phyloP scores from a whole-genome alignment of 2,329 filamentous ascomycete genomes.

The Pseudogymnoascus verrucosus region DNA sequence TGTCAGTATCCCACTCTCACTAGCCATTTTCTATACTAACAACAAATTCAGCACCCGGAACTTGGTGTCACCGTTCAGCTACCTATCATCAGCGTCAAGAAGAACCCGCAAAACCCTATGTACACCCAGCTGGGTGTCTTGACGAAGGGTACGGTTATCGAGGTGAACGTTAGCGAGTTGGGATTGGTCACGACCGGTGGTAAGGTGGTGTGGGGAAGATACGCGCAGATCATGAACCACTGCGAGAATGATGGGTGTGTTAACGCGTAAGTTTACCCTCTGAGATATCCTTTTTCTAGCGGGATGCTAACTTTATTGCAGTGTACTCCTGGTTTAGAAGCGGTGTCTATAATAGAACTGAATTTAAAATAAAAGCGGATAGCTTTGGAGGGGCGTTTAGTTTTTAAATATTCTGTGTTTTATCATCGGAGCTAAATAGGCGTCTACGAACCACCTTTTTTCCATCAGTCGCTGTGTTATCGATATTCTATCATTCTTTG shows the following conservation, averaged over 20 bases:
- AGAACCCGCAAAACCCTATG: conserved; percentile 76
- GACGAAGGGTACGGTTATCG: conserved; percentile 71
- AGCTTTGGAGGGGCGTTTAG: conserved; percentile 6
- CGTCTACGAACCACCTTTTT: neutral
- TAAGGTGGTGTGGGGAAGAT: conserved; percentile 84
- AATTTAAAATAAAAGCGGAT: conserved; percentile 1
- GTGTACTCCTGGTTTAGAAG: conserved; percentile 9
- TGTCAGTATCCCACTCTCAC: conserved; percentile 33
- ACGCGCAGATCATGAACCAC: conserved; percentile 53
- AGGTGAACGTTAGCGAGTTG: conserved; percentile 85
- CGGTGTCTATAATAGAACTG: conserved; percentile 7
- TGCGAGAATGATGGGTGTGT: conserved; percentile 54
- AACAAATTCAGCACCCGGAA: conserved; percentile 42
- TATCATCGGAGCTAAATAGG: neutral
- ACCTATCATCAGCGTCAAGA: conserved; percentile 54
- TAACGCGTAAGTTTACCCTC: conserved; percentile 27
- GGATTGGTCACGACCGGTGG: conserved; percentile 81
- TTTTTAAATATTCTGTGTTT: conserved; percentile 3
- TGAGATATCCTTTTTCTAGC: neutral
- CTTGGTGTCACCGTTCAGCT: conserved; percentile 77
- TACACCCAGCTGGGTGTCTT: conserved; percentile 85
- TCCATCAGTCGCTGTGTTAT: neutral
- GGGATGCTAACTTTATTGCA: neutral
- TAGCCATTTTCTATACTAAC: neutral
- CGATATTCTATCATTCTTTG: neutral